A percentile compares a stretch with the other conserved stretches of the same genome.
Evolutionary conservation across 1,284 basidiomycete species (phyloP).

Genomic region (Leccinum fallax): DNA sequence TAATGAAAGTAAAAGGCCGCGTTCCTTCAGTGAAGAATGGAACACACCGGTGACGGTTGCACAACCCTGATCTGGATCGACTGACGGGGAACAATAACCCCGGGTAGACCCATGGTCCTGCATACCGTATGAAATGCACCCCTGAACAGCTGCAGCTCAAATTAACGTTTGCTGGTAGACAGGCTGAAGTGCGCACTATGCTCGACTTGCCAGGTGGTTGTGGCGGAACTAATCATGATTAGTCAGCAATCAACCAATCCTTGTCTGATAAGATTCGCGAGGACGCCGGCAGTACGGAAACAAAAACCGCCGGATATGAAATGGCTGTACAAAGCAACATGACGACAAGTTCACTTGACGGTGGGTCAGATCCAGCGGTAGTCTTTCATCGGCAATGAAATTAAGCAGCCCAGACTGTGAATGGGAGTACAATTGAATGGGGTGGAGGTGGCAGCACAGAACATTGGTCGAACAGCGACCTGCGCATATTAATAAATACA

Average conservation of each 20-base stretch:
- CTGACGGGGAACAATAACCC: background rate
- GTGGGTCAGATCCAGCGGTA: background rate
- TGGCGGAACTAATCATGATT: conserved; percentile 14
- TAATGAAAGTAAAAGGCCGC: conserved; percentile 5
- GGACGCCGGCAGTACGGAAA: background rate
- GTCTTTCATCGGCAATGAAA: conserved; percentile 5
- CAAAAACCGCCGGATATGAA: background rate
- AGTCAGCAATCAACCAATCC: conserved; percentile 18
- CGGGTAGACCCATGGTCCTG: conserved; percentile 1
- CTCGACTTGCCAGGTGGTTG: background rate
- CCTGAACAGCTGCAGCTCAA: background rate
- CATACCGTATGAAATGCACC: background rate
- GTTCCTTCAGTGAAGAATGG: conserved; percentile 10
- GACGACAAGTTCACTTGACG: background rate
- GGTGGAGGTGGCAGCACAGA: conserved; percentile 9
- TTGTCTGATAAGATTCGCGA: conserved; percentile 31
- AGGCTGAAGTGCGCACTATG: background rate
- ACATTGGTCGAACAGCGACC: conserved; percentile 20
- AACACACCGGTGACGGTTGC: background rate
- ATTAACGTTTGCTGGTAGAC: background rate
- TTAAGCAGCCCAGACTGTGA: conserved; percentile 2
- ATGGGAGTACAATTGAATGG: conserved; percentile 21
- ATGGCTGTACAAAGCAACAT: background rate
- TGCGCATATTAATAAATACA: conserved; percentile 22
- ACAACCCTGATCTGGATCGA: background rate